Evolutionary conservation across 306 rosid genomes (phyloP).

Genomic region (Oxytropis ochrocephala): DNA sequence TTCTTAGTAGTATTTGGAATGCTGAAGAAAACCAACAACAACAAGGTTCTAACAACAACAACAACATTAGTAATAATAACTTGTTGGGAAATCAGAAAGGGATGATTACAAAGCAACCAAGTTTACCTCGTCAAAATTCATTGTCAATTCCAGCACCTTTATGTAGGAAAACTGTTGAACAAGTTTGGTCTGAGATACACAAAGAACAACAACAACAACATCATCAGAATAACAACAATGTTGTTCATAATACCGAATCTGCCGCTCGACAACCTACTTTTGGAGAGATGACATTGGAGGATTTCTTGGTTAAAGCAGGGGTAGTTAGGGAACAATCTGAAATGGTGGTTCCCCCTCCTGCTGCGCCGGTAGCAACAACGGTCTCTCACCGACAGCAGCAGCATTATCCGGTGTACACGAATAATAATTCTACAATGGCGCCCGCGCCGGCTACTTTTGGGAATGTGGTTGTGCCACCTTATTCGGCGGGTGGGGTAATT

Average conservation of each 20-base stretch:
- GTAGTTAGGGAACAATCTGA: slow-evolving; percentile 49
- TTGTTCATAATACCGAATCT: slow-evolving; percentile 39
- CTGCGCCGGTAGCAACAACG: neutral
- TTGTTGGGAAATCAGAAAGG: slow-evolving; percentile 13
- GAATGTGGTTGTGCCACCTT: slow-evolving; percentile 27
- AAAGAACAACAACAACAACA: slow-evolving; percentile 25
- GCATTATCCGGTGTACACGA: slow-evolving; percentile 36
- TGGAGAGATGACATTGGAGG: slow-evolving; percentile 93
- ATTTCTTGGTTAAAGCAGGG: slow-evolving; percentile 85
- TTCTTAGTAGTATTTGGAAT: slow-evolving; percentile 79
- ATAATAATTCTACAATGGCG: slow-evolving; percentile 23
- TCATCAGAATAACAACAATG: neutral
- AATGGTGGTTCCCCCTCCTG: neutral
- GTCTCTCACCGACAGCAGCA: slow-evolving; percentile 25
- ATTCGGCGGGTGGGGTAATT: slow-evolving; percentile 31
- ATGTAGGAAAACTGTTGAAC: slow-evolving; percentile 77
- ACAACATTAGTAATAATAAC: neutral
- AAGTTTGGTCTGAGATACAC: slow-evolving; percentile 92
- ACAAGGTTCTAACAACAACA: neutral
- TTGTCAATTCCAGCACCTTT: slow-evolving; percentile 70
- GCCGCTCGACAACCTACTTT: slow-evolving; percentile 73
- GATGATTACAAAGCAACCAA: slow-evolving; percentile 36
- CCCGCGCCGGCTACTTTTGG: slow-evolving; percentile 28
- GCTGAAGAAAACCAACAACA: slow-evolving; percentile 79
- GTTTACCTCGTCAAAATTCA: slow-evolving; percentile 66